Evolutionary conservation across 768 basidiomycete genomes (phyloP).

Genomic region (Russula abietina): DNA sequence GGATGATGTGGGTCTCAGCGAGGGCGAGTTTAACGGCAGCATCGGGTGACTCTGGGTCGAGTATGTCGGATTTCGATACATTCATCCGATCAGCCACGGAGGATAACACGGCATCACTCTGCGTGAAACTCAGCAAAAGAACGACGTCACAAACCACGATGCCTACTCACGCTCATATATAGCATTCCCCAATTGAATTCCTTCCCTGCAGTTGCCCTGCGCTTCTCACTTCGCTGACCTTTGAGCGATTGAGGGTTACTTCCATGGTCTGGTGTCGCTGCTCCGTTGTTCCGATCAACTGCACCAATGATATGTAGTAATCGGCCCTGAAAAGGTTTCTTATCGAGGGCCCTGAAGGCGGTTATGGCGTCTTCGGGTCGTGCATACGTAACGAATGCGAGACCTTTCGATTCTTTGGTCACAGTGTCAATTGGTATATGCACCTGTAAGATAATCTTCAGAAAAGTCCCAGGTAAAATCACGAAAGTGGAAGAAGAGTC

Average conservation of each 20-base stretch:
- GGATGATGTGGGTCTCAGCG: conserved; percentile 94
- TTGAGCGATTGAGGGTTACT: conserved; percentile 51
- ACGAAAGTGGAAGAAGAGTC: neutral
- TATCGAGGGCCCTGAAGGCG: conserved; percentile 77
- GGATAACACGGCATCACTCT: conserved; percentile 92
- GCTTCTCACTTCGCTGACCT: conserved; percentile 50
- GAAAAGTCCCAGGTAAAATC: neutral
- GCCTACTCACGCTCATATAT: conserved; percentile 89
- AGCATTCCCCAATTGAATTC: conserved; percentile 92
- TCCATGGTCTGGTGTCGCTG: conserved; percentile 37
- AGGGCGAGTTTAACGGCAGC: conserved; percentile 92
- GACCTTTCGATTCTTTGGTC: conserved; percentile 49
- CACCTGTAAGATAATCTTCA: conserved; percentile 34
- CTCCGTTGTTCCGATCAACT: conserved; percentile 54
- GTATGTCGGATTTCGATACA: conserved; percentile 78
- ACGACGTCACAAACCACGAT: conserved; percentile 22
- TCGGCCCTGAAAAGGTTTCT: conserved; percentile 84
- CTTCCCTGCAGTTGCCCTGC: conserved; percentile 62
- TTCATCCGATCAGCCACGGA: conserved; percentile 87
- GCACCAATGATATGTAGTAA: conserved; percentile 87
- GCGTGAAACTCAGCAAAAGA: conserved; percentile 22
- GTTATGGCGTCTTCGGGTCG: conserved; percentile 46
- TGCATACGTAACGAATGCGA: conserved; percentile 54
- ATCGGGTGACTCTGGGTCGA: conserved; percentile 76
- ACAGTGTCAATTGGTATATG: conserved; percentile 50